Evolutionary conservation across 495 filamentous ascomycete genomes (phyloP), one percentile per base, ranked within the genome.

Genomic region (Xylaria nigripes): DNA sequence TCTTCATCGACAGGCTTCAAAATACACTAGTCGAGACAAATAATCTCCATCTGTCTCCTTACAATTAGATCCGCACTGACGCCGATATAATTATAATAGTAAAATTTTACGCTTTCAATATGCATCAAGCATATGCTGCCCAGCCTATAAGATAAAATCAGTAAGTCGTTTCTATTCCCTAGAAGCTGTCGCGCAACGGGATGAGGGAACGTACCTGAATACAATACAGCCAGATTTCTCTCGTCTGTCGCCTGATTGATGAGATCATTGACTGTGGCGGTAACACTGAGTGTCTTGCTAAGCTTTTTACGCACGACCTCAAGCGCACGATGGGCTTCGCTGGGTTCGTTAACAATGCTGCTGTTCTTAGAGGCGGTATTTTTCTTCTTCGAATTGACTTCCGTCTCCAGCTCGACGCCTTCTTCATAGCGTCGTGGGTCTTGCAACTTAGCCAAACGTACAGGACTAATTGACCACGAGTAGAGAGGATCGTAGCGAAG

Each of bases 181-280:
- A 21, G 23, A 27, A 40, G 25, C 19, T 1, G 23, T 22, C 32
- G 5, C 22, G 8, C n/a, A 8, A 15, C 7, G 6, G 12, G n/a
- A 12, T 45, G 51, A 34, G 3, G 29, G 12, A 59, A 34, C 82
- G 65, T 81, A 90, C 90, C 91, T 65, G 81, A 84, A 78, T 89
- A 98, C 56, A 98, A 74, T 44, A 96, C 81, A 3, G 94, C 94
- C 61, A 98, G 68, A 68, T 98, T 96, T 63, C 81, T 78, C 74
- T 93, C 91, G 71, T 97, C 94, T 10, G 84, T 89, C 21, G 94
- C 92, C 71, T 92, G 86, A 66, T 96, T 93, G 56, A 97, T 97
- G 51, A 98, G 71, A 66, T 97, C 93, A 62, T 96, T 97, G 24
- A 98, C 93, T 38, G 90, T 96, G 15, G 93, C 93, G 49, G 83